Evolutionary conservation across 306 rosid genomes (phyloP).

Genomic region (Gynostemma pentaphyllum): DNA sequence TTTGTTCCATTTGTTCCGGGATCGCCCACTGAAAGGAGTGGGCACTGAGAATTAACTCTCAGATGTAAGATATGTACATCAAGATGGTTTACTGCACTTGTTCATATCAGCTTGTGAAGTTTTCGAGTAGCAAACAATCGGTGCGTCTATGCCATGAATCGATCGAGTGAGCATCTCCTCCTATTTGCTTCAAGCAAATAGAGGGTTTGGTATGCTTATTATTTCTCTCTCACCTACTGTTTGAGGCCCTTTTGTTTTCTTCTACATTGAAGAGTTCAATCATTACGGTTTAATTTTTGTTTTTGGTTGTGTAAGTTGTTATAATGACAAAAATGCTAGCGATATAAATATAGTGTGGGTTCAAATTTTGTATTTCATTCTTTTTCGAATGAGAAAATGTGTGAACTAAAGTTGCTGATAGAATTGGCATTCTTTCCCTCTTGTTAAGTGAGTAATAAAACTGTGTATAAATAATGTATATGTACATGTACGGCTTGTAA

Average conservation of each 20-base stretch:
- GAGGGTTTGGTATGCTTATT: not conserved
- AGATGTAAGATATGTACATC: slow-evolving; percentile 16
- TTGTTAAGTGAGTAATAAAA: too few relatives aligned
- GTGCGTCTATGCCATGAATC: too few relatives aligned
- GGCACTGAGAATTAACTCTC: slow-evolving; percentile 25
- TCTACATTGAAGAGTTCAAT: not conserved
- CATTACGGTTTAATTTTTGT: not conserved
- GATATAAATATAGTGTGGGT: not conserved
- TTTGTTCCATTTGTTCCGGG: slow-evolving; percentile 67
- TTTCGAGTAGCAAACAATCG: not conserved
- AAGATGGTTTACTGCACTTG: not conserved
- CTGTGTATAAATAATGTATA: too few relatives aligned
- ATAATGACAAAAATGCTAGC: not conserved
- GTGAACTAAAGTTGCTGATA: too few relatives aligned
- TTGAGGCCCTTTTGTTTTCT: slow-evolving; percentile 4
- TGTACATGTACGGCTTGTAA: too few relatives aligned
- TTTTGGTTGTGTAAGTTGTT: not conserved
- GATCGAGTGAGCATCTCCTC: not conserved
- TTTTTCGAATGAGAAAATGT: not conserved
- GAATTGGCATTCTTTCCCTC: too few relatives aligned
- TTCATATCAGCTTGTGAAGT: not conserved
- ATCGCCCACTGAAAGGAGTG: slow-evolving; percentile 37
- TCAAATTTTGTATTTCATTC: not conserved
- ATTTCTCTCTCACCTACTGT: slow-evolving; percentile 1
- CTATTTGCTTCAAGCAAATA: not conserved